Evolutionary conservation across 139 green algal genomes (phyloP), one percentile per base, ranked within the genome.

Genomic region (Asterochloris sp.): DNA sequence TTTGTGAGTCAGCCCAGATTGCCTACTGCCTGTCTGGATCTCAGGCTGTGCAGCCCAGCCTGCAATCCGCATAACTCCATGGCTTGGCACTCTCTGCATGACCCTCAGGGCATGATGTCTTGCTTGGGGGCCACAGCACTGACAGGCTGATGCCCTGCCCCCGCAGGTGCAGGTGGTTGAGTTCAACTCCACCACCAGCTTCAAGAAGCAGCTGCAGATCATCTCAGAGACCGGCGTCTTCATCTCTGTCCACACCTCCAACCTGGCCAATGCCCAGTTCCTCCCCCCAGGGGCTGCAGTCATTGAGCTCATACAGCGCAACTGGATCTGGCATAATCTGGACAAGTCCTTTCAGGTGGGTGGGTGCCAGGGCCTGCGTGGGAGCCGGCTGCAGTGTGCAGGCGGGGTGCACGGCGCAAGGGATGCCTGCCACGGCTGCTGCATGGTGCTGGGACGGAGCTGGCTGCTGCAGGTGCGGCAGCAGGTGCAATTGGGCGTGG

Each of bases 231-330:
- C 94, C 0, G 87, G 88, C 19, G 85, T 98, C 47, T 93, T 93
- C 62, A 85, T 98, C n/a, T 90, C 82, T 0, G 91, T 93, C 74
- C 94, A 98, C 87, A 98, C 94, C 28, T 94, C 88, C 64, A 94
- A 94, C 74, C 87, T 98, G 23, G 94, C 94, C 62, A 97, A 97
- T 79, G 86, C 91, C 1, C 88, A 90, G 63, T 92, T 98, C 69
- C 88, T 98, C 86, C 91, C 88, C 82, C 93, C 92, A 0, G 94
- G 93, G 12, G 86, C 84, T 12, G 92, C 90, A 0, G 92, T 97
- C 0, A 47, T 97, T 14, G 94, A 97, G 84, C 79, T 97, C 80
- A 91, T 97, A 8, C 94, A 96, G 89, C 90, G 92, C 73, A 95
- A 97, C 86, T 98, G 94, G 94, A 81, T 92, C 62, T 97, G 91